Base-by-base conservation (phyloP, 192 early-diverging fungal species). In the Linnemannia schmuckeri region DNA sequence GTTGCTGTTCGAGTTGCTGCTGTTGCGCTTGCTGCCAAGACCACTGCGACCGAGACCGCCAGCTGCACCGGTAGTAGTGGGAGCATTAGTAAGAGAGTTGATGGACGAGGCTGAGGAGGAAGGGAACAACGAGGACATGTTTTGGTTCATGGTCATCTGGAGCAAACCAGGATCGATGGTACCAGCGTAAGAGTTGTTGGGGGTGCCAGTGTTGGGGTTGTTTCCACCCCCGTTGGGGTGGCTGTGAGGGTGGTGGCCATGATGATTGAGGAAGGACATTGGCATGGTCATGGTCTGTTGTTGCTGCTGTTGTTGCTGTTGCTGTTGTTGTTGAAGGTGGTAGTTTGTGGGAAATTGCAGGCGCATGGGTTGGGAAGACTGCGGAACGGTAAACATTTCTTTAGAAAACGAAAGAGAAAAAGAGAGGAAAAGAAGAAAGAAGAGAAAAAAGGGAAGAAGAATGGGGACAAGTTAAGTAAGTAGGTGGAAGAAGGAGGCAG, bases 91-190 rank as follows among this genome's bases (percentile, higher is more conserved):
- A 37, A 81, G 79, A 6, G 80, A 81, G 47, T 74, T 77, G 72
- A 81, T 69, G 6, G 79, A 81, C 6, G 84, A 81, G 47, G 79
- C 84, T 6, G 84, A 86, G 54, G 84, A 86, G 20, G 78, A 68
- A 3, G 84, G 74, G 76, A 87, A 87, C 54, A 87, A 75, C 1
- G 77, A 63, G 72, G 17, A 72, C 79, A 87, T 87, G n/a, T 74
- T 77, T 1, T 87, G 85, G 61, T 74, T 78, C 79, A 86, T 81
- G 76, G 79, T 81, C 85, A 87, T 81, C 30, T 87, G 85, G 22
- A 87, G 73, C 10, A 87, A 76, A 61, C 85, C 85, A 1, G 85
- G 85, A 42, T 87, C 80, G 79, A 87, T 87, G n/a, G 85, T 87
- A 49, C 85, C 85, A 10, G 76, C 76, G 35, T 63, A 78, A 7